A percentile compares a stretch with the other conserved stretches of the same genome.
These are phyloP conservation scores for Paecilomyces sp. DNA, from an alignment of 2,329 filamentous ascomycete genomes.

Conservation along the genomic window DNA sequence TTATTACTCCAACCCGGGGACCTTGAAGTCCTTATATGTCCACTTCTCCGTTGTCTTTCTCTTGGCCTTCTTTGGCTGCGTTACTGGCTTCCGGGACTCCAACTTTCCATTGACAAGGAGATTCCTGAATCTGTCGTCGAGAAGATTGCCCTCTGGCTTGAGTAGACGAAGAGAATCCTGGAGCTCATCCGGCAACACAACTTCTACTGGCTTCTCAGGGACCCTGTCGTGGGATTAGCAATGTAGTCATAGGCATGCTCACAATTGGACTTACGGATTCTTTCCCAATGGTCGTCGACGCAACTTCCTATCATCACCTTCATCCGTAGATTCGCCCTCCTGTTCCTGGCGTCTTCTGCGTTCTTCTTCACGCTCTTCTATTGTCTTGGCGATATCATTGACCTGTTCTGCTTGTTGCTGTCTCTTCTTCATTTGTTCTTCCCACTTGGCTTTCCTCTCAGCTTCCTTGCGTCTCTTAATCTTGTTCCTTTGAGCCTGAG, in stretches of 20 bases:
- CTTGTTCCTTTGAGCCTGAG: conserved; percentile 76
- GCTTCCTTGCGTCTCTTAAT: conserved; percentile 83
- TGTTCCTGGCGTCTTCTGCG: conserved; percentile 26
- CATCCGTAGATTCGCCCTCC: conserved; percentile 34
- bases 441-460: conserved; percentile 68
- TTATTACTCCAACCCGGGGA: conserved; percentile 30
- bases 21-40: conserved; percentile 88
- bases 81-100: conserved; percentile 70
- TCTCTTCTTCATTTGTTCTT: conserved; percentile 65
- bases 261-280: conserved; percentile 29
- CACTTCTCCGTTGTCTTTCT: conserved; percentile 88
- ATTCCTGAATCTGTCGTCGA: conserved; percentile 86
- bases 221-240: conserved; percentile 21
- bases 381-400: conserved; percentile 56
- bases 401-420: conserved; percentile 65
- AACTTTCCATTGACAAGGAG: conserved; percentile 83
- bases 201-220: conserved; percentile 71
- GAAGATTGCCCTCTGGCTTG: conserved; percentile 90
- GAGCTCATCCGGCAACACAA: conserved; percentile 76
- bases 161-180: conserved; percentile 73
- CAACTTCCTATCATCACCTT: conserved; percentile 57
- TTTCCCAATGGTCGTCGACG: conserved; percentile 67
- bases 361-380: conserved; percentile 45
- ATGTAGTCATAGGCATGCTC: background rate
- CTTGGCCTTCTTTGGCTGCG: conserved; percentile 76